These are phyloP conservation scores for Starmerella asiatica DNA, from an alignment of 805 yeast species.

Conservation along the genomic window DNA sequence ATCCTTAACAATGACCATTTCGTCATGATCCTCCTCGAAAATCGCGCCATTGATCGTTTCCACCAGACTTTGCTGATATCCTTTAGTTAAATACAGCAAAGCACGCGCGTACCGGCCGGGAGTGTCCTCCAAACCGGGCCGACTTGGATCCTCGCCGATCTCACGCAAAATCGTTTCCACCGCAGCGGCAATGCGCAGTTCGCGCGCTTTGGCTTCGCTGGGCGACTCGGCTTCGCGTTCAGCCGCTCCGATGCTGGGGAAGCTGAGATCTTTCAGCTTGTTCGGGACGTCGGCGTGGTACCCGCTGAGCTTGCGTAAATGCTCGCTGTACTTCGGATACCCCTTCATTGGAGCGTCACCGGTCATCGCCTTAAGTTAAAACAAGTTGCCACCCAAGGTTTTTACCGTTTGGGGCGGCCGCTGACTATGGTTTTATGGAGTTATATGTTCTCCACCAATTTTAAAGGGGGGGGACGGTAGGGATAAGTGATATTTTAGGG, in stretches of 20 bases:
- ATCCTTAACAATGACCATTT: constrained; percentile 95
- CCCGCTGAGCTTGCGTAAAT: constrained; percentile 22
- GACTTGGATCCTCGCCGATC: constrained; percentile 75
- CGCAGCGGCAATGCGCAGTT: constrained; percentile 68
- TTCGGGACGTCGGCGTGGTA: constrained; percentile 16
- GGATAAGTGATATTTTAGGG: too few relatives aligned
- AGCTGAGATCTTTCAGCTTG: constrained; percentile 80
- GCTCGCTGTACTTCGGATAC: constrained; percentile 22
- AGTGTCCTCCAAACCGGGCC: constrained; percentile 87
- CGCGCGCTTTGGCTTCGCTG: constrained; percentile 54
- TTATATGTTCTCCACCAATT: too few relatives aligned
- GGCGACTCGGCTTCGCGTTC: constrained; percentile 53
- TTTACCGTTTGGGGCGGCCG: too few relatives aligned
- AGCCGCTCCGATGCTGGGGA: constrained; percentile 87
- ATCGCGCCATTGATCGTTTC: constrained; percentile 91
- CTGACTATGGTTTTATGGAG: too few relatives aligned
- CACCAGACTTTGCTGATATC: constrained; percentile 85
- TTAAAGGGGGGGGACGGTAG: too few relatives aligned
- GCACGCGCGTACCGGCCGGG: constrained; percentile 96
- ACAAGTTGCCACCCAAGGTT: too few relatives aligned
- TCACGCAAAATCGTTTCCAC: constrained; percentile 60
- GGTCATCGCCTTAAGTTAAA: too few relatives aligned
- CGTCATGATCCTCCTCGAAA: constrained; percentile 96
- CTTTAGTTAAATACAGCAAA: constrained; percentile 88
- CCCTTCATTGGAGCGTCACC: constrained; percentile 11